Percentiles rank a stretch among this genome's conserved stretches.
phyloP scores from a whole-genome alignment of 2,329 filamentous ascomycete species.

The Exophiala lecanii-corni region DNA sequence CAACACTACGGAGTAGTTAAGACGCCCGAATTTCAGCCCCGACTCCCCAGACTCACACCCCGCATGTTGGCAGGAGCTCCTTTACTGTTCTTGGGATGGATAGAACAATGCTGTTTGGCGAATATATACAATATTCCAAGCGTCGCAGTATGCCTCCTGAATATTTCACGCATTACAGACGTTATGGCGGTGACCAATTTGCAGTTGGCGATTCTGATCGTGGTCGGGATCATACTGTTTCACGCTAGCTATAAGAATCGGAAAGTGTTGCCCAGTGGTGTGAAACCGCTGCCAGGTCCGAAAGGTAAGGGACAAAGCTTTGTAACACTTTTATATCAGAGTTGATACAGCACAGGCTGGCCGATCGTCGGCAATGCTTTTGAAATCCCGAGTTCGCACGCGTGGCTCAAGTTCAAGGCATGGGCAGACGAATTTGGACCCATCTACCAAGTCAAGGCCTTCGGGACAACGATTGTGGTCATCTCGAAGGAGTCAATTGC shows the following conservation, averaged over 20 bases:
- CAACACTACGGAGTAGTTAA: too few species aligned
- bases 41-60: too few species aligned
- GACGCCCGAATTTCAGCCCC: too few species aligned
- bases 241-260: conserved; percentile 1
- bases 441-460: conserved; percentile 43
- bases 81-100: too few species aligned
- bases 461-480: conserved; percentile 36
- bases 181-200: too few species aligned
- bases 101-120: too few species aligned
- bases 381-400: conserved; percentile 10
- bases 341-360: conserved; percentile 5
- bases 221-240: conserved; percentile 4
- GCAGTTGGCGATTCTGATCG: background rate
- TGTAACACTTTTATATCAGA: background rate
- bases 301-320: conserved; percentile 6
- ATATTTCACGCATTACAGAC: too few species aligned
- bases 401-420: conserved; percentile 41
- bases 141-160: too few species aligned
- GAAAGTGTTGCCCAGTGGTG: conserved; percentile 5
- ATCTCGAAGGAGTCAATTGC: conserved; percentile 39
- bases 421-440: conserved; percentile 36
- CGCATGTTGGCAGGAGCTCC: too few species aligned
- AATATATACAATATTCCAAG: too few species aligned
- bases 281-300: conserved; percentile 11
- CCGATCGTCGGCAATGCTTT: conserved; percentile 13